A percentile compares a stretch with the other conserved stretches of the same genome.
Conservation (phyloP, 257 asterid genomes). For the Primulina tabacum region DNA sequence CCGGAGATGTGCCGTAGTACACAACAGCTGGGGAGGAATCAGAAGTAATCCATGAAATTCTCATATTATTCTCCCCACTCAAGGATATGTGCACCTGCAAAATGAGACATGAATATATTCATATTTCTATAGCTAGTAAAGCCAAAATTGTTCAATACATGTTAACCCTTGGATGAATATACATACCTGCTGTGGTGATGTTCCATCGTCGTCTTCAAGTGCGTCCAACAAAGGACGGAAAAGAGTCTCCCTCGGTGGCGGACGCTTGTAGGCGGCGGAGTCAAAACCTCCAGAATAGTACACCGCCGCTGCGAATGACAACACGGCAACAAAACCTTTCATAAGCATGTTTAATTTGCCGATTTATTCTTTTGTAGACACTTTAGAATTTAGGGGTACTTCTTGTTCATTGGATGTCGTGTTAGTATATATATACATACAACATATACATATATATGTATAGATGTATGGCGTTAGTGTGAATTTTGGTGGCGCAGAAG, state of each 20-base stretch:
- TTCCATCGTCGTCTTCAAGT: background rate
- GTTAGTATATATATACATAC: too few species aligned
- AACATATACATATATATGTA: too few species aligned
- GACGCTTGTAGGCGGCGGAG: background rate
- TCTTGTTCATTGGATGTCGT: too few species aligned
- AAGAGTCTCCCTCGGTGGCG: background rate
- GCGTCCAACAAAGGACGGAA: background rate
- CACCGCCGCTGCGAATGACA: background rate
- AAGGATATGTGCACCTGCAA: slow-evolving; percentile 65
- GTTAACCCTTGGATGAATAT: too few species aligned
- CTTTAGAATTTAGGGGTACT: too few species aligned
- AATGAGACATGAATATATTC: background rate
- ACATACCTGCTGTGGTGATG: background rate
- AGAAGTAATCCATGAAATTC: slow-evolving; percentile 57
- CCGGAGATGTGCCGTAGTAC: slow-evolving; percentile 52
- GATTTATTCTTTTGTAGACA: too few species aligned
- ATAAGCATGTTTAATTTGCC: background rate
- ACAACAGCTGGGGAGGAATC: slow-evolving; percentile 41
- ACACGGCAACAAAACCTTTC: background rate
- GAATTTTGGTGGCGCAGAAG: background rate
- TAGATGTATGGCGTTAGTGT: background rate
- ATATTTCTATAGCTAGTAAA: background rate
- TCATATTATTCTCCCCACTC: slow-evolving; percentile 52
- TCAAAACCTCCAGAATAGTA: background rate
- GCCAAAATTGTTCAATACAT: too few species aligned